Evolutionary conservation across 257 asterid species (phyloP), one percentile per base, ranked within the genome.

Genomic region (Ilex asprella): DNA sequence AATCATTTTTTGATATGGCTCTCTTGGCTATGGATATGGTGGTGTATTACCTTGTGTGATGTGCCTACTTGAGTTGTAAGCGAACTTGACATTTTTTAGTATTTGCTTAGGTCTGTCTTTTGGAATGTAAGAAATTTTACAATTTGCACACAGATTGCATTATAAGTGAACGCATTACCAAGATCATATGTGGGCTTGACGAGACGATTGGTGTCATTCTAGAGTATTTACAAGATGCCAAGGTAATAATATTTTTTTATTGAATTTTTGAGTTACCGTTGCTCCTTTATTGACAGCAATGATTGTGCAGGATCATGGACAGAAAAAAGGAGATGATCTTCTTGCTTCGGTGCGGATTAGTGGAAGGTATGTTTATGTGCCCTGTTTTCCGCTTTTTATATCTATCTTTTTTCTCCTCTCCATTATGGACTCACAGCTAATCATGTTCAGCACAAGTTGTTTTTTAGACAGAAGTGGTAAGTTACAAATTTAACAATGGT

Each of bases 201-300:
- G 91, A 92, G 84, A 84, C 97, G 49, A 67, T 83, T 72, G 78
- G 73, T 65, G 81, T 71, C 32, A 83, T 85, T 68, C 82, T 89
- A 66, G 95, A 89, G 73, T 89, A 86, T 79, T 70, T 92, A 72
- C 84, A 76, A 72, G 99, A 92, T 75, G 93, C 95, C 46, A 92
- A 86, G 85, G 95, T 78, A 74, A 65, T 67, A 27, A 32, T 44
- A 7, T 66, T 29, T 67, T 63, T 69, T 67, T 65, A 47, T 59
- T 56, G 62, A 41, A 47, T 41, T 54, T 53, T 16, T 29, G 50
- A 58, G 60, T 55, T 43, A 53, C 57, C 55, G 61, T 35, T 55
- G 61, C 56, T 73, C 66, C 63, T 59, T 12, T 55, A 62, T 58
- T 55, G 49, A 50, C 71, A 64, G 73, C 30, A 14, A 53, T 16